These are phyloP conservation scores for Penicillium coprophilum DNA, from an alignment of 495 filamentous ascomycete genomes.

Conservation along the genomic window DNA sequence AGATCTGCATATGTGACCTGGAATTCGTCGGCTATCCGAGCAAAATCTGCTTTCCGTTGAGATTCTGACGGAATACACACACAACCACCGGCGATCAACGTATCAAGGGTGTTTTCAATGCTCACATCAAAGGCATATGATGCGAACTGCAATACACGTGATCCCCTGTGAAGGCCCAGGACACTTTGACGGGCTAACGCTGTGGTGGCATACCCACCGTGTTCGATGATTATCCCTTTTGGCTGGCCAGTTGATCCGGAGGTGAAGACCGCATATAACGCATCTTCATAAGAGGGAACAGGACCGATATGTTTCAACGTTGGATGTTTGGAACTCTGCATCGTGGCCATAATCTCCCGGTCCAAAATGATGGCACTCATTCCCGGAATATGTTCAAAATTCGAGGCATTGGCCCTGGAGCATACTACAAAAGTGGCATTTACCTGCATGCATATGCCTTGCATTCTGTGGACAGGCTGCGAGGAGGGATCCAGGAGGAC, in stretches of 20 bases:
- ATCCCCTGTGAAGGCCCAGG: constrained; percentile 2
- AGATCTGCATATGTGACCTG: constrained; percentile 5
- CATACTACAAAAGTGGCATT: neutral
- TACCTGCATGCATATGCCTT: neutral
- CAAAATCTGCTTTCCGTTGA: neutral
- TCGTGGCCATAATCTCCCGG: neutral
- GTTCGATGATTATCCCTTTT: neutral
- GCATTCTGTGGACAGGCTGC: neutral
- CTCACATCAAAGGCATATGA: constrained; percentile 36
- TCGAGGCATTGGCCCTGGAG: neutral
- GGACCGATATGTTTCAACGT: neutral
- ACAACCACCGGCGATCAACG: constrained; percentile 34
- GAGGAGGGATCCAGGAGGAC: neutral
- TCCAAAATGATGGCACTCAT: neutral
- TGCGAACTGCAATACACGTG: constrained; percentile 58
- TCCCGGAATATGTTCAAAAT: neutral
- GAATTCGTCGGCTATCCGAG: neutral
- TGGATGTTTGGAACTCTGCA: neutral
- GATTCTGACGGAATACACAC: constrained; percentile 28
- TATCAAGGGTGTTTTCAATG: constrained; percentile 31
- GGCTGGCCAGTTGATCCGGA: neutral
- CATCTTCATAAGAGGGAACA: neutral
- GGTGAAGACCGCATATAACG: neutral
- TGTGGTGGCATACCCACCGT: neutral
- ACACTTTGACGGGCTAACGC: neutral